Evolutionary conservation across 805 yeast genomes (phyloP), one percentile per base, ranked within the genome.

Genomic region (Wickerhamiella siamensis): DNA sequence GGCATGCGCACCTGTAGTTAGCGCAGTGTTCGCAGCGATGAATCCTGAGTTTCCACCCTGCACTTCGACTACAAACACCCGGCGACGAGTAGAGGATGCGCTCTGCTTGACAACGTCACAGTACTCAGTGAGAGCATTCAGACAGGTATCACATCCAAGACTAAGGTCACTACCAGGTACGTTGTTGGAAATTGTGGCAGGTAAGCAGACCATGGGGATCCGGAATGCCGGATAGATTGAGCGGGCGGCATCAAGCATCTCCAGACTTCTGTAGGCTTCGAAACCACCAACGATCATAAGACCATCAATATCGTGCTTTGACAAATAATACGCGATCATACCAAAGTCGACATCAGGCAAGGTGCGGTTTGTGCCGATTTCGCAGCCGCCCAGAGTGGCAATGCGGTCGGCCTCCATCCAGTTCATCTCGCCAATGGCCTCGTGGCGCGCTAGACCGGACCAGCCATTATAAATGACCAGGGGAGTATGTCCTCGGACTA

Each of bases 141-240:
- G 67, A 68, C 98, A 93, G 9, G 99, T 91, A 60, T 91, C 98
- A 10, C 86, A 71, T 44, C 99, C 99, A 44, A 91, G 65, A 0
- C 96, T 86, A 62, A 86, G 86, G 63, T 91, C 96, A 2, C 97
- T 80, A 46, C 98, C 99, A n/a, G 99, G 98, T 39, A 91, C 97
- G 54, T 91, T 91, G 66, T 91, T 91, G 15, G 96, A 86, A 49
- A 91, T 83, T 2, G 98, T 91, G 2, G 97, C 88, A 9, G 98
- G 98, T 50, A 91, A 71, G 52, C 83, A 75, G 33, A 83, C 81
- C 83, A 88, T 79, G 48, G 98, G 98, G 50, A 91, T 86, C 62
- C 88, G 76, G 66, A 91, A 83, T 22, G 88, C 77, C 35, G 98
- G 97, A 64, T 84, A 91, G 45, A 74, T 65, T 14, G 59, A 51